Evolutionary conservation across 2,329 filamentous ascomycete species (phyloP), one percentile per base, ranked within the genome.

Genomic region (Sporothrix brunneoviolacea): DNA sequence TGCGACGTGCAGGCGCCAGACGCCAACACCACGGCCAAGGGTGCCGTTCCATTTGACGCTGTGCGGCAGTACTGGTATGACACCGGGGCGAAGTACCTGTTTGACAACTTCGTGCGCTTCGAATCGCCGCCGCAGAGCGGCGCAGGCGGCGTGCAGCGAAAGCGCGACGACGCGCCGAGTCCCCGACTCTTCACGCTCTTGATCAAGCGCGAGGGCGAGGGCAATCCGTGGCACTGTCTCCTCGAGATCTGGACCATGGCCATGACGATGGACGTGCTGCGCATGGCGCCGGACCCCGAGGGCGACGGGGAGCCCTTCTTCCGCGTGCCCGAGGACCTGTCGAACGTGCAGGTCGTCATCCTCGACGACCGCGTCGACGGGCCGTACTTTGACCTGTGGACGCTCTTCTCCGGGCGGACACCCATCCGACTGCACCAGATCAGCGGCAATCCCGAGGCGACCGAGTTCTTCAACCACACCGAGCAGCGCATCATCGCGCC

Each of bases 311-410:
- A 28, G n/a, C 15, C 54, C 9, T 51, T 37, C 10, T 53, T 53
- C 15, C 21, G 37, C 18, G 35, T 30, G 7, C 47, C 49, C 33
- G 50, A 54, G 2, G 55, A 56, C 45, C n/a, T 41, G 7, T 21
- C 13, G 22, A 48, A 54, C 38, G 35, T 48, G 18, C 54, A 53
- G 44, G 60, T 68, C 10, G 52, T 71, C 24, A 55, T 70, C 37
- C 48, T 68, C 4, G 69, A 71, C 52, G 58, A 66, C 30, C 58
- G 58, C 13, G 41, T 41, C 0, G 59, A 68, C 38, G 66, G 66
- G 3, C 63, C 65, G 2, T 69, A 64, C 54, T 64, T 64, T 36
- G 64, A 66, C 38, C 59, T 71, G 15, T 71, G 68, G 68, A 59
- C 50, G 4, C 56, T 69, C 12, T 65, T 70, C 36, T 60, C 66